phyloP scores from a whole-genome alignment of 2,329 filamentous ascomycete genomes.

The Aureobasidium zeae region DNA sequence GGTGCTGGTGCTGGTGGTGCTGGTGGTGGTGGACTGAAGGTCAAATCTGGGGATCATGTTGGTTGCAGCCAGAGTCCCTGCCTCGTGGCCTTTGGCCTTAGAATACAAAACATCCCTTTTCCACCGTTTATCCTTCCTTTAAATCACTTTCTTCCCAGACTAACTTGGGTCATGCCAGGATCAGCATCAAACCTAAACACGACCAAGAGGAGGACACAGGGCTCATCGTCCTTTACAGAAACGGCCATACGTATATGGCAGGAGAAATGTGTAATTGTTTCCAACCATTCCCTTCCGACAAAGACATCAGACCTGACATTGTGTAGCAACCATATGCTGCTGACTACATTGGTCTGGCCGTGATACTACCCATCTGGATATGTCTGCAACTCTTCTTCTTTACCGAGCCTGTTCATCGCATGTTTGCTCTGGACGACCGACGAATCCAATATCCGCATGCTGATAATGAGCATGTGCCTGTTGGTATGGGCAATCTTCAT shows the following conservation, averaged over 20 bases:
- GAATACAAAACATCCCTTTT: no score
- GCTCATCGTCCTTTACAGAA: slow-evolving; percentile 8
- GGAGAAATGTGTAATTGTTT: slow-evolving; percentile 16
- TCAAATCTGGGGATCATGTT: slow-evolving; percentile 9
- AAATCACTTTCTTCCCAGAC: background rate
- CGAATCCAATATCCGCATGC: slow-evolving; percentile 82
- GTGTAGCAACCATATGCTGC: slow-evolving; percentile 69
- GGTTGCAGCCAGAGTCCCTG: no score
- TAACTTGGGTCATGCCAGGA: slow-evolving; percentile 15
- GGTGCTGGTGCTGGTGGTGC: no score
- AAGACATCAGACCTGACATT: background rate
- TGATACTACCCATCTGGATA: slow-evolving; percentile 60
- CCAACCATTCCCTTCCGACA: background rate
- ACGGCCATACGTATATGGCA: slow-evolving; percentile 16
- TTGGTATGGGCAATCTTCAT: slow-evolving; percentile 45
- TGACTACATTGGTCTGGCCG: slow-evolving; percentile 71
- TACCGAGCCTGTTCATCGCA: slow-evolving; percentile 80
- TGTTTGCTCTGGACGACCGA: slow-evolving; percentile 83
- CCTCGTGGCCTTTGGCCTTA: no score
- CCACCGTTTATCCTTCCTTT: no score
- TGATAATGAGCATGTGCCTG: slow-evolving; percentile 69
- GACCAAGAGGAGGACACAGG: slow-evolving; percentile 6
- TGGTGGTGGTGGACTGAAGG: no score
- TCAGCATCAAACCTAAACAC: slow-evolving; percentile 17
- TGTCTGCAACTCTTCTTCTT: slow-evolving; percentile 54